Percentiles rank a stretch among this genome's conserved stretches.
Conservation (phyloP, 176 grass and related monocot genomes). For the Bromus sterilis region DNA sequence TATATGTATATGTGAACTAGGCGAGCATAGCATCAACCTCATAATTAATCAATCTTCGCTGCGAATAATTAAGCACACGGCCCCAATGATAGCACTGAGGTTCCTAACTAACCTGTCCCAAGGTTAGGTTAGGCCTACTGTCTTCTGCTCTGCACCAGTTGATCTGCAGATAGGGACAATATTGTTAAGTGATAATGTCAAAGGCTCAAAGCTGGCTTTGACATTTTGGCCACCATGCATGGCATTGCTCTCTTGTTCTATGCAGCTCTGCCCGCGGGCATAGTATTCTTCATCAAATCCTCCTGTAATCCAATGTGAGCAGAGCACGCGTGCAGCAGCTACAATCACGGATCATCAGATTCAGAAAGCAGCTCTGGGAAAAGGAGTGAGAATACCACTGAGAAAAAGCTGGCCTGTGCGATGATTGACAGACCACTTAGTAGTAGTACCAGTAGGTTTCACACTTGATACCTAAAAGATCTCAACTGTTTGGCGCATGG, state of each 20-base stretch:
- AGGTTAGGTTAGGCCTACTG: slow-evolving; percentile 17
- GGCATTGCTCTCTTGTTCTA: background rate
- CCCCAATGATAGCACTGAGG: slow-evolving; percentile 6
- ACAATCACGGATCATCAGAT: too few species aligned
- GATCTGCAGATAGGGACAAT: background rate
- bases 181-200: background rate
- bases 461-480: background rate
- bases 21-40: background rate
- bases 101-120: background rate
- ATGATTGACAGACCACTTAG: background rate
- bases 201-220: background rate
- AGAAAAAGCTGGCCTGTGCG: too few species aligned
- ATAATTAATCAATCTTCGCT: background rate
- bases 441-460: too few species aligned
- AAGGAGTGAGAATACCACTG: too few species aligned
- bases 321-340: slow-evolving; percentile 10
- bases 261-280: background rate
- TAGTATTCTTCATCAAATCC: background rate
- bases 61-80: slow-evolving; percentile 1
- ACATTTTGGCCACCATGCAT: background rate
- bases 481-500: background rate
- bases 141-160: background rate
- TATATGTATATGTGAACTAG: background rate
- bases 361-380: too few species aligned
- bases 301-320: background rate